phyloP scores from a whole-genome alignment of 805 yeast genomes.

The Zygosaccharomyces siamensis region DNA sequence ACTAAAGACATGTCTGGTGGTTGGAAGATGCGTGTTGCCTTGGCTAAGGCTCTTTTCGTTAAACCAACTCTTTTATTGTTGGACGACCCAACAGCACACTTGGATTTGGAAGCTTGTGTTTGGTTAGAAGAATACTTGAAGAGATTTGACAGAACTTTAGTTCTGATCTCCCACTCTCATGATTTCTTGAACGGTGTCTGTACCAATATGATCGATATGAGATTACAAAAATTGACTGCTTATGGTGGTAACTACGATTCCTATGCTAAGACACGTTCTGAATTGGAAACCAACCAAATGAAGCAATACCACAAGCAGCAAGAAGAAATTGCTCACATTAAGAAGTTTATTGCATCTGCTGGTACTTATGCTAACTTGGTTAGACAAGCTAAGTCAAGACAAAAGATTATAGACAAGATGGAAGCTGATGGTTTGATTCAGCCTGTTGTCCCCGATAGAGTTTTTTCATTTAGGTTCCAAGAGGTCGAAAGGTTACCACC shows the following conservation, averaged over 20 bases:
- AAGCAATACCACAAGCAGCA: slow-evolving; percentile 96
- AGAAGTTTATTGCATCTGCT: slow-evolving; percentile 97
- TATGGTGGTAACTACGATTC: slow-evolving; percentile 99
- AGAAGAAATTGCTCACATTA: slow-evolving; percentile 97
- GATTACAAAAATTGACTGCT: slow-evolving; percentile 63
- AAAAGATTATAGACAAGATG: slow-evolving; percentile 98
- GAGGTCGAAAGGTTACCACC: slow-evolving; percentile 97
- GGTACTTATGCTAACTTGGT: slow-evolving; percentile 99
- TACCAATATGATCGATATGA: slow-evolving; percentile 97
- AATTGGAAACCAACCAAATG: slow-evolving; percentile 95
- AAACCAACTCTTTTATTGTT: slow-evolving; percentile 91
- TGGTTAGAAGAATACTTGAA: slow-evolving; percentile 98
- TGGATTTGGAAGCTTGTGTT: slow-evolving; percentile 98
- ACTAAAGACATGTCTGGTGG: slow-evolving; percentile 99
- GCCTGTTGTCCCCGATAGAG: slow-evolving; percentile 89
- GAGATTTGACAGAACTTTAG: slow-evolving; percentile 88
- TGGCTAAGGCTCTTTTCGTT: slow-evolving; percentile 95
- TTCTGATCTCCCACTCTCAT: slow-evolving; percentile 95
- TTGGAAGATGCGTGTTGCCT: slow-evolving; percentile 99
- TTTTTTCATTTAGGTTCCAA: slow-evolving; percentile 90
- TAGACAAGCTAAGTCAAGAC: slow-evolving; percentile 98
- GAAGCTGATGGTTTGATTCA: slow-evolving; percentile 97
- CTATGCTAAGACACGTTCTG: slow-evolving; percentile 88
- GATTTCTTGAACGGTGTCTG: slow-evolving; percentile 99
- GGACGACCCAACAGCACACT: slow-evolving; percentile 99